Evolutionary conservation across 2,329 filamentous ascomycete species (phyloP).

Genomic region (Colletotrichum sp.): DNA sequence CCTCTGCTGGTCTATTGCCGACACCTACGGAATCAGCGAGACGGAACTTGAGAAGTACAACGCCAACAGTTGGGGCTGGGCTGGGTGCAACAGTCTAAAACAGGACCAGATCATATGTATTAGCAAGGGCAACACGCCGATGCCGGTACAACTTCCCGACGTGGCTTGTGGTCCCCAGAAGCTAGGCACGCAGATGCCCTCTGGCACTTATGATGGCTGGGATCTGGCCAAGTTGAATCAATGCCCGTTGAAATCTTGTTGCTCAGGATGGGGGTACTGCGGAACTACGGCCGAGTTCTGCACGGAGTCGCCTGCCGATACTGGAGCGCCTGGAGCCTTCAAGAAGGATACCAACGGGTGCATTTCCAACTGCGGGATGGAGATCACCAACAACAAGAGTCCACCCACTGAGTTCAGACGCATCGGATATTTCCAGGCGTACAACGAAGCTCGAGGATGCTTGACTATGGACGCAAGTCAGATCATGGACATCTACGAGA

Average conservation of each 20-base stretch:
- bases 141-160: conserved; percentile 22
- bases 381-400: conserved; percentile 27
- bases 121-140: conserved; percentile 24
- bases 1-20: conserved; percentile 34
- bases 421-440: background rate
- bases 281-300: conserved; percentile 6
- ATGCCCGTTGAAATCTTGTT: conserved; percentile 49
- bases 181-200: conserved; percentile 38
- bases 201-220: conserved; percentile 26
- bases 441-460: background rate
- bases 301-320: background rate
- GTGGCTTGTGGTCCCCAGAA: conserved; percentile 47
- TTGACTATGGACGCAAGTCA: conserved; percentile 11
- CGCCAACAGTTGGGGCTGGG: conserved; percentile 43
- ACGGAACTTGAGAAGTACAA: conserved; percentile 32
- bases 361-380: conserved; percentile 43
- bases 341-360: conserved; percentile 33
- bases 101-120: conserved; percentile 24
- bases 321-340: background rate
- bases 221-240: conserved; percentile 45
- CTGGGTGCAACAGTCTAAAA: background rate
- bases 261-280: conserved; percentile 30
- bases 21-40: conserved; percentile 21
- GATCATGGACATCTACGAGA: background rate
- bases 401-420: background rate